Conservation (phyloP, 1,139 yeast genomes). For the Debaryomycetaceae sp. region DNA sequence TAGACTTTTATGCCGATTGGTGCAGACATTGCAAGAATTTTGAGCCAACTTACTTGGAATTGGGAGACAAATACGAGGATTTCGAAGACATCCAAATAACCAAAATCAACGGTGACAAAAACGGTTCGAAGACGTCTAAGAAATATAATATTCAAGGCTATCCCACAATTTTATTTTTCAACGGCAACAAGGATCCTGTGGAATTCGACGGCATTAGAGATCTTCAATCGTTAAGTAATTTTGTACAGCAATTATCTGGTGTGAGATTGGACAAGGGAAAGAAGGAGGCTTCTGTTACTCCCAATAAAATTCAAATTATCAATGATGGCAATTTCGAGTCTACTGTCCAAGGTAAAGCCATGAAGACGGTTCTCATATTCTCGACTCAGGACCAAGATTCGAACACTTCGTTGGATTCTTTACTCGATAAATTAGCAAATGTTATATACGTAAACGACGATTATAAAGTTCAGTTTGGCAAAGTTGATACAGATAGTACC, state of each 20-base stretch:
- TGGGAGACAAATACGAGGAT: conserved; percentile 49
- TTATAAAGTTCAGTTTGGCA: conserved; percentile 40
- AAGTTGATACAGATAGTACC: conserved; percentile 45
- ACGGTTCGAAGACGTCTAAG: conserved; percentile 52
- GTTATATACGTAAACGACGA: conserved; percentile 27
- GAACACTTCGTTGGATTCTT: conserved; percentile 24
- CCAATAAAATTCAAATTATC: conserved; percentile 20
- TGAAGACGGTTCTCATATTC: conserved; percentile 30
- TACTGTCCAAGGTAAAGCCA: conserved; percentile 20
- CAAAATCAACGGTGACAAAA: conserved; percentile 66
- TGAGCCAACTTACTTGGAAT: conserved; percentile 61
- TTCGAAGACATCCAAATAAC: conserved; percentile 49
- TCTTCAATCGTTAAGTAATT: conserved; percentile 42
- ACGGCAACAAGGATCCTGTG: conserved; percentile 47
- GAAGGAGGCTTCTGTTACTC: neutral
- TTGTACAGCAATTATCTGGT: conserved; percentile 37
- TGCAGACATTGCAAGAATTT: conserved; percentile 73
- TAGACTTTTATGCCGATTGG: conserved; percentile 79
- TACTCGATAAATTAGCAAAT: conserved; percentile 32
- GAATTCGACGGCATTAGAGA: conserved; percentile 50
- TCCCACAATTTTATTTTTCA: conserved; percentile 62
- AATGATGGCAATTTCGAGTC: conserved; percentile 35
- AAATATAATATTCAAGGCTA: conserved; percentile 58
- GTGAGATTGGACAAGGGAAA: conserved; percentile 19
- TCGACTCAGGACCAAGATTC: conserved; percentile 35